phyloP scores from a whole-genome alignment of 306 rosid genomes.

The Rosa multiflora region DNA sequence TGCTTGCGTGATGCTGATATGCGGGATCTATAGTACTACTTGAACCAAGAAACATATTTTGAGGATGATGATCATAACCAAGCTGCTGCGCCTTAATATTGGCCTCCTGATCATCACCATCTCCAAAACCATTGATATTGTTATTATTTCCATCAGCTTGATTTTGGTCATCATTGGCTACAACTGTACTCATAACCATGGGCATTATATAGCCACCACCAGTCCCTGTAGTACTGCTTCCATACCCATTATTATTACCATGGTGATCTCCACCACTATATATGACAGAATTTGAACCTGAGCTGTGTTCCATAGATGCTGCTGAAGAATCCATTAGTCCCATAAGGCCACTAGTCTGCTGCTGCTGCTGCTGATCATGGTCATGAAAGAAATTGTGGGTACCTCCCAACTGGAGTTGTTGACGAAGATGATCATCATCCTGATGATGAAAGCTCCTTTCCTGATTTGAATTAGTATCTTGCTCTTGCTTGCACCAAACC shows the following conservation, averaged over 20 bases:
- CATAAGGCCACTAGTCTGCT: slow-evolving; percentile 33
- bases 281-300: slow-evolving; percentile 48
- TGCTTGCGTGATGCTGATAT: slow-evolving; percentile 37
- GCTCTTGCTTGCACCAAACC: slow-evolving; percentile 84
- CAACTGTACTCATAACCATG: slow-evolving; percentile 28
- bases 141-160: slow-evolving; percentile 27
- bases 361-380: slow-evolving; percentile 17
- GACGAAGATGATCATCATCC: slow-evolving; percentile 34
- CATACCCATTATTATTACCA: slow-evolving; percentile 18
- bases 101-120: slow-evolving; percentile 26
- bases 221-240: not conserved
- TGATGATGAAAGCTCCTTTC: slow-evolving; percentile 13
- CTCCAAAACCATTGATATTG: not conserved
- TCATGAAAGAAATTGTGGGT: slow-evolving; percentile 64
- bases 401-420: slow-evolving; percentile 47
- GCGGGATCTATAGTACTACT: not conserved
- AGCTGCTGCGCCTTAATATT: slow-evolving; percentile 19
- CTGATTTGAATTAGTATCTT: slow-evolving; percentile 27
- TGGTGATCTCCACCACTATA: slow-evolving; percentile 20
- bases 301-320: slow-evolving; percentile 62
- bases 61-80: slow-evolving; percentile 29
- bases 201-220: slow-evolving; percentile 46
- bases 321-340: slow-evolving; percentile 40
- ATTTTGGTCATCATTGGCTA: slow-evolving; percentile 23
- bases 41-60: slow-evolving; percentile 36